Percentiles rank a stretch among this genome's conserved stretches.
Conservation (phyloP, 1,284 basidiomycete species). For the Puccinia novopanici region DNA sequence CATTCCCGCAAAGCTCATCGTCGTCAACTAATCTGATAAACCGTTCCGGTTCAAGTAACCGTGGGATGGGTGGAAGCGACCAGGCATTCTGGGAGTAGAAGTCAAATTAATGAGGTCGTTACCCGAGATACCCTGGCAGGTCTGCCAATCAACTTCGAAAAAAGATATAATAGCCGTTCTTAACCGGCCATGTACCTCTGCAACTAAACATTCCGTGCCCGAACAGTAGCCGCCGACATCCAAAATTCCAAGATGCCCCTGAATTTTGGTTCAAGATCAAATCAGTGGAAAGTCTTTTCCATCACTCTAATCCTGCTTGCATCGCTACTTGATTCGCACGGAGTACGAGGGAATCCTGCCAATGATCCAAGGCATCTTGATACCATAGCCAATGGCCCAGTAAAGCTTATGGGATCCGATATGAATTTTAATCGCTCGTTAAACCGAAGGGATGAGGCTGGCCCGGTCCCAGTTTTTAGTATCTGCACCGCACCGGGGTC, state of each 20-base stretch:
- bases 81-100: background rate
- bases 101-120: background rate
- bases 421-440: background rate
- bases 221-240: background rate
- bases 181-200: background rate
- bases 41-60: background rate
- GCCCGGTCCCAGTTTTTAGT: background rate
- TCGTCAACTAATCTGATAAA: too few relatives aligned
- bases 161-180: too few relatives aligned
- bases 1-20: too few relatives aligned
- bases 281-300: background rate
- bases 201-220: background rate
- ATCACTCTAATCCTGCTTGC: background rate
- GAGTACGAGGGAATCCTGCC: background rate
- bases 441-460: background rate
- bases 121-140: background rate
- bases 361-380: background rate
- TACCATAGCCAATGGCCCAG: background rate
- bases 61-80: background rate
- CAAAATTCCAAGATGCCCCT: background rate
- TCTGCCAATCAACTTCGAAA: background rate
- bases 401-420: background rate
- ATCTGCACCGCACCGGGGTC: conserved; percentile 11
- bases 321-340: background rate
- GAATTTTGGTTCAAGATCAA: background rate